Evolutionary conservation across 83 land plant species (phyloP), one percentile per base, ranked within the genome.

Genomic region (Diphasiastrum complanatum): DNA sequence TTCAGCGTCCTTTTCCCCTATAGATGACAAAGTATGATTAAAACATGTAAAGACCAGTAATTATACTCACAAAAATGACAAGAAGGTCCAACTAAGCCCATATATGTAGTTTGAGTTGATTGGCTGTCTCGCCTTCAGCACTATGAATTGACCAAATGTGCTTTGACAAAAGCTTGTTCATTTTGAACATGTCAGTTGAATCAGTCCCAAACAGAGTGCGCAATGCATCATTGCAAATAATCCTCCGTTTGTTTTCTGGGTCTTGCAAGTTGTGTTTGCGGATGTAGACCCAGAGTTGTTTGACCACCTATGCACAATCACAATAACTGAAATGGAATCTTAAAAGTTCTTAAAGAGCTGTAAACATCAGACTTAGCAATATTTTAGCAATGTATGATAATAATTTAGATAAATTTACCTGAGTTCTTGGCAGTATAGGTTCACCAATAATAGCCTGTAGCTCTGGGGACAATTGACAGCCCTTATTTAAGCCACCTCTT

Each of bases 81-180:
- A n/a, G n/a, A n/a, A n/a, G n/a, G n/a, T n/a, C n/a, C n/a, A n/a
- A n/a, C n/a, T n/a, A n/a, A n/a, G n/a, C n/a, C n/a, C n/a, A n/a
- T n/a, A n/a, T n/a, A n/a, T n/a, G n/a, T n/a, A n/a, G n/a, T n/a
- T n/a, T n/a, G n/a, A n/a, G n/a, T n/a, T n/a, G n/a, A n/a, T n/a
- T n/a, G n/a, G n/a, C n/a, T n/a, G n/a, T n/a, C n/a, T n/a, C n/a
- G n/a, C n/a, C n/a, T n/a, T 38, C 14, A 38, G 12, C 43, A 38
- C 14, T 14, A 38, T 14, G 12, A 38, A 54, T 54, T 6, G 58
- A 11, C 33, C 33, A 54, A 28, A 54, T 25, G n/a, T 54, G 58
- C 33, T 54, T 54, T 14, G 58, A 26, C 33, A 54, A 54, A 25
- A 54, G 58, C 58, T 54, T 54, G n/a, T 54, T 54, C 58, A 54